These are phyloP conservation scores for Saccharomycopsis schoenii DNA, from an alignment of 805 yeast species.

Conservation along the genomic window DNA sequence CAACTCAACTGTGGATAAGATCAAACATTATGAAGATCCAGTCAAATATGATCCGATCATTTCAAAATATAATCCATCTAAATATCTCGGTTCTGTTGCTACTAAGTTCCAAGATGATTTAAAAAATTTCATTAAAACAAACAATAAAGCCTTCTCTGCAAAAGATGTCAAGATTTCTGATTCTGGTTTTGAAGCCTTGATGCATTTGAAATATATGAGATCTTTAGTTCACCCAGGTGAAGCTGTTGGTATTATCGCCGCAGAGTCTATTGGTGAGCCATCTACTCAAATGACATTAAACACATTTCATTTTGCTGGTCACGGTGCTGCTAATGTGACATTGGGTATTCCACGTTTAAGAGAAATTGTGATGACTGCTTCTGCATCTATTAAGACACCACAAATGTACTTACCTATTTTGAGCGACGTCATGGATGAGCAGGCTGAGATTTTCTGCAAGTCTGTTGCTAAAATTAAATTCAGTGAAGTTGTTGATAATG, in stretches of 20 bases:
- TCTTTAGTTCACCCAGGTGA: slow-evolving; percentile 95
- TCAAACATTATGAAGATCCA: slow-evolving; percentile 55
- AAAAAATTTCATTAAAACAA: slow-evolving; percentile 54
- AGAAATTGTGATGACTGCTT: slow-evolving; percentile 99
- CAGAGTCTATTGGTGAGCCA: slow-evolving; percentile 98
- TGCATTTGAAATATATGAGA: slow-evolving; percentile 98
- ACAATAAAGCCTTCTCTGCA: slow-evolving; percentile 44
- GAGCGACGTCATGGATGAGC: slow-evolving; percentile 68
- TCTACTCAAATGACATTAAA: slow-evolving; percentile 98
- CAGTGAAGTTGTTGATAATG: slow-evolving; percentile 81
- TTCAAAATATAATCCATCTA: slow-evolving; percentile 78
- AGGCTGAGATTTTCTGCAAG: slow-evolving; percentile 90
- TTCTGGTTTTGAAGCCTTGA: slow-evolving; percentile 86
- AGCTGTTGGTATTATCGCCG: slow-evolving; percentile 95
- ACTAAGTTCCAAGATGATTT: slow-evolving; percentile 78
- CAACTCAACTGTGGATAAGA: slow-evolving; percentile 30
- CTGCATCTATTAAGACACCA: slow-evolving; percentile 92
- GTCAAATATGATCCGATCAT: slow-evolving; percentile 80
- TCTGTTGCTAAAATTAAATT: slow-evolving; percentile 75
- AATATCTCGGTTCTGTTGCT: slow-evolving; percentile 86
- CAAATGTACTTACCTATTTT: slow-evolving; percentile 91
- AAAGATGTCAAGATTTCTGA: slow-evolving; percentile 32
- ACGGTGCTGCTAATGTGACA: slow-evolving; percentile 99
- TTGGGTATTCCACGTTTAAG: slow-evolving; percentile 99
- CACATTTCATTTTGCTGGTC: slow-evolving; percentile 98